Evolutionary conservation across 148 eudicot species (phyloP), one percentile per base, ranked within the genome.

Genomic region (Cornus kousa): DNA sequence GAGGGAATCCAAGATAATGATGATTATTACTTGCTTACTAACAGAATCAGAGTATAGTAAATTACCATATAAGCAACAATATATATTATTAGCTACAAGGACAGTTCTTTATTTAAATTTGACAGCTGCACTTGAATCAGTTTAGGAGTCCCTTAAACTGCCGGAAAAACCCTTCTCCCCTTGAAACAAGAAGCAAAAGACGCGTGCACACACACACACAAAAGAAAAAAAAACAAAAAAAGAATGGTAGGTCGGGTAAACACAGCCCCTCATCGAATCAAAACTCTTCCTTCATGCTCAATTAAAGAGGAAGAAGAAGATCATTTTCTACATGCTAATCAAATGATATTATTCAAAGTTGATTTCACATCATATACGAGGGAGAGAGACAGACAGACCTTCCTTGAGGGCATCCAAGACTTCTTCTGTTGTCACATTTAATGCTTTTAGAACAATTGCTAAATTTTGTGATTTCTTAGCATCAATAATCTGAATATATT

Each of bases 391-490:
- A 28, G 71, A 68, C 62, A 66, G 77, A 90, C 94, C 94, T 86
- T 91, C 88, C 62, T 62, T 76, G 50, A 91, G 86, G 20, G 94
- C 94, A 83, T 87, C 92, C 77, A 88, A 83, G 71, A 91, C 87
- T 85, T 89, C 92, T 83, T 83, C 88, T 31, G 85, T 85, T 60
- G 94, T 87, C 80, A 91, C 89, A 85, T 91, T 89, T 80, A 89
- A 57, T 77, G 94, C 94, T 78, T 80, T 87, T 33, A 91, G 74
- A 80, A 91, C 85, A 73, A 91, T 91, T 14, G 94, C 84, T 70
- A 91, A 82, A 79, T 91, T 91, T 76, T 91, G 94, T 72, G 92
- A 75, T 79, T 91, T 91, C 84, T 89, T 91, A 33, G 90, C 60
- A 83, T 91, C 92, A 77, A 89, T 87, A 62, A 91, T 80, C 78